These are phyloP conservation scores for Fraxinus sp. DNA, from an alignment of 305 asterid species.

Conservation along the genomic window DNA sequence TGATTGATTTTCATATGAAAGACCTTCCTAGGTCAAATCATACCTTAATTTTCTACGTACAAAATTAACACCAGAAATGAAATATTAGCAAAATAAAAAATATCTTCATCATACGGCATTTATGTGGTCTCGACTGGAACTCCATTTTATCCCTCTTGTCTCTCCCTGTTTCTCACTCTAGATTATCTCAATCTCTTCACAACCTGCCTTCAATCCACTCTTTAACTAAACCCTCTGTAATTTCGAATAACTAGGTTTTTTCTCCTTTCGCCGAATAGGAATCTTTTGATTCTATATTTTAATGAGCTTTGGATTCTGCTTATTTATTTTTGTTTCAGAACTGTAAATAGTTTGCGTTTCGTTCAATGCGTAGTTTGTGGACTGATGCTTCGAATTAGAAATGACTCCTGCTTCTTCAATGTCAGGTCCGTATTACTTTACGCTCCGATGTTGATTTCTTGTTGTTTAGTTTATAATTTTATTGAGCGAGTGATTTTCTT, in stretches of 20 bases:
- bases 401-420: slow-evolving; percentile 75
- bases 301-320: slow-evolving; percentile 29
- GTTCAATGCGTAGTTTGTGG: slow-evolving; percentile 37
- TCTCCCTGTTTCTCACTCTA: slow-evolving; percentile 46
- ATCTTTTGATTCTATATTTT: slow-evolving; percentile 15
- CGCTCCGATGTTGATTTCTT: neutral
- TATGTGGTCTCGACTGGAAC: slow-evolving; percentile 9
- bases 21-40: neutral
- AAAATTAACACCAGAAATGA: neutral
- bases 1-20: neutral
- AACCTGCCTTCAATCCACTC: slow-evolving; percentile 43
- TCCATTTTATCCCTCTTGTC: neutral
- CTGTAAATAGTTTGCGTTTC: slow-evolving; percentile 25
- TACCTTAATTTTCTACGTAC: neutral
- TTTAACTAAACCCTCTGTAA: slow-evolving; percentile 28
- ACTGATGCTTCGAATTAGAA: slow-evolving; percentile 66
- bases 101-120: neutral
- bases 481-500: neutral
- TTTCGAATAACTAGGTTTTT: slow-evolving; percentile 6
- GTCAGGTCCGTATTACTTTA: slow-evolving; percentile 33
- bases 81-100: neutral
- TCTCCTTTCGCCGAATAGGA: slow-evolving; percentile 25
- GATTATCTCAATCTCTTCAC: slow-evolving; percentile 47
- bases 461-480: neutral
- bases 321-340: slow-evolving; percentile 21